These are phyloP conservation scores for Protoeuglena noctilucae DNA, from an alignment of 139 green algal species.

Conservation along the genomic window DNA sequence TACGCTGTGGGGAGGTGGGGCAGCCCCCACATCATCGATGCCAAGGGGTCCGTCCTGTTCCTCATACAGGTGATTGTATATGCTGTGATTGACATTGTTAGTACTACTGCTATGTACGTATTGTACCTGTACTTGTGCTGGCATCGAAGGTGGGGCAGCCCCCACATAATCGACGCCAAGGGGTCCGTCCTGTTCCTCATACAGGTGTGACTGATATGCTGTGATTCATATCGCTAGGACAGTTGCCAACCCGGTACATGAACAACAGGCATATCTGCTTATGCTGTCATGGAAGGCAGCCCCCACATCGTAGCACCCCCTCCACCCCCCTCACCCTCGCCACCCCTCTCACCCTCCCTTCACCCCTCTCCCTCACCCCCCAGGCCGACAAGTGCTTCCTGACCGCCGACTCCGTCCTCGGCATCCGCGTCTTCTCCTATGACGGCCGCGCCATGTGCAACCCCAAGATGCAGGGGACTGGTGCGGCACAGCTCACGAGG, in stretches of 20 bases:
- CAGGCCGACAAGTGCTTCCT: conserved; percentile 41
- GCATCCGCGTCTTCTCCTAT: conserved; percentile 52
- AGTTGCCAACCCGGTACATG: too few relatives aligned
- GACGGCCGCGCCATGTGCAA: conserved; percentile 48
- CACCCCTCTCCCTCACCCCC: conserved; percentile 36
- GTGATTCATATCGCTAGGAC: too few relatives aligned
- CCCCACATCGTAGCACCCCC: conserved; percentile 58
- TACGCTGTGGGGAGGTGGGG: conserved; percentile 42
- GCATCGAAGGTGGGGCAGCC: conserved; percentile 40
- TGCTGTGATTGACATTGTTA: too few relatives aligned
- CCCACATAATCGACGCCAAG: conserved; percentile 55
- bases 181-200: too few relatives aligned
- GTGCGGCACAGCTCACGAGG: conserved; percentile 2
- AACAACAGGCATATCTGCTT: too few relatives aligned
- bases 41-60: conserved; percentile 40
- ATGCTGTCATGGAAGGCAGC: conserved; percentile 42
- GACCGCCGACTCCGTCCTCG: conserved; percentile 28
- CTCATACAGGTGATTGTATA: too few relatives aligned
- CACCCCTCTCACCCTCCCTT: too few relatives aligned
- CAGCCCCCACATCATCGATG: conserved; percentile 55
- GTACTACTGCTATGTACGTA: too few relatives aligned
- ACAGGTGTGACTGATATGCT: too few relatives aligned
- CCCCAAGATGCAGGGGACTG: conserved; percentile 21
- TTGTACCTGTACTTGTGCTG: conserved; percentile 53
- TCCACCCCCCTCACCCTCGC: too few relatives aligned